A percentile compares a stretch with the other conserved stretches of the same genome.
Evolutionary conservation across 495 filamentous ascomycete species (phyloP).

Genomic region (Aspergillus nanangensis): DNA sequence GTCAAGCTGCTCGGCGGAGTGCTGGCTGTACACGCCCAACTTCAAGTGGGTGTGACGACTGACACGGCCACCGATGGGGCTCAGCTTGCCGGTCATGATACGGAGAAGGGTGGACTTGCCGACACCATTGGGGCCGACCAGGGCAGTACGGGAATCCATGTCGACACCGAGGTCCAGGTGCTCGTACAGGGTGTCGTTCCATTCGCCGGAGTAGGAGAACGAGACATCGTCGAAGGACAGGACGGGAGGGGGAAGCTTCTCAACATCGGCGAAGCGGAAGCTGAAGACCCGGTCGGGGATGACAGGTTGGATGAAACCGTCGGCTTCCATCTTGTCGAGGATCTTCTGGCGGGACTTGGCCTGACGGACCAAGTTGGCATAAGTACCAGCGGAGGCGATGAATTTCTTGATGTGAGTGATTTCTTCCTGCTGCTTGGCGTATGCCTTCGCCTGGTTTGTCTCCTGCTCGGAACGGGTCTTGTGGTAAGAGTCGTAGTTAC

Average conservation of each 20-base stretch:
- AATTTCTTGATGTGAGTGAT: slow-evolving; percentile 99
- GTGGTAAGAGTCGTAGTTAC: slow-evolving; percentile 98
- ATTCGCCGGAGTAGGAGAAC: slow-evolving; percentile 92
- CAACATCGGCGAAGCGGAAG: slow-evolving; percentile 97
- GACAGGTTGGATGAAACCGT: slow-evolving; percentile 94
- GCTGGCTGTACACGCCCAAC: slow-evolving; percentile 95
- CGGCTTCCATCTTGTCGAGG: slow-evolving; percentile 99
- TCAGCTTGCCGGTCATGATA: slow-evolving; percentile 95
- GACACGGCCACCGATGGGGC: slow-evolving; percentile 75
- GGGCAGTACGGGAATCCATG: slow-evolving; percentile 96
- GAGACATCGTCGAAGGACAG: slow-evolving; percentile 95
- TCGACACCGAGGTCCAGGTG: slow-evolving; percentile 97
- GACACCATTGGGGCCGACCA: slow-evolving; percentile 98
- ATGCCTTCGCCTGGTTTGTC: slow-evolving; percentile 97
- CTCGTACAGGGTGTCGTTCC: slow-evolving; percentile 89
- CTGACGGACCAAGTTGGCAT: slow-evolving; percentile 97
- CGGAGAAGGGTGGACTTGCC: slow-evolving; percentile 98
- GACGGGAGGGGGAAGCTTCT: slow-evolving; percentile 95
- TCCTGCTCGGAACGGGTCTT: slow-evolving; percentile 96
- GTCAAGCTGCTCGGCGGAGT: slow-evolving; percentile 97
- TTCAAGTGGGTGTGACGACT: slow-evolving; percentile 95
- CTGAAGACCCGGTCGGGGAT: slow-evolving; percentile 84
- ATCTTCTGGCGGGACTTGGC: slow-evolving; percentile 99
- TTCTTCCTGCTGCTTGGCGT: slow-evolving; percentile 98
- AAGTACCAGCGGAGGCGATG: slow-evolving; percentile 98